Evolutionary conservation across 768 basidiomycete genomes (phyloP), one percentile per base, ranked within the genome.

Genomic region (Tulasnella sp.): DNA sequence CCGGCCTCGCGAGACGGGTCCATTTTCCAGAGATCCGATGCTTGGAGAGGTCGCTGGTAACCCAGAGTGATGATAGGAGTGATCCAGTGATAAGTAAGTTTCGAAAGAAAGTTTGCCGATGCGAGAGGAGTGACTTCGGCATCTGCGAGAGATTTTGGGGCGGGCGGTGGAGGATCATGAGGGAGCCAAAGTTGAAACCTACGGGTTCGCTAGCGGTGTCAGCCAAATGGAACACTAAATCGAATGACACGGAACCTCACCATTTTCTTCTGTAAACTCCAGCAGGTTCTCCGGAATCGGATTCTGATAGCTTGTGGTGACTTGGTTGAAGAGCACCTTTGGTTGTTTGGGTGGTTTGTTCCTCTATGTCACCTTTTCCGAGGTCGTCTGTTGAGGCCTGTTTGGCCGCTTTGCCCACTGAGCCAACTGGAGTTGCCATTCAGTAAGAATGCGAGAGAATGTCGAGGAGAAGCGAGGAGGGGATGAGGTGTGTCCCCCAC

Each of bases 11-110:
- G 83, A 4, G 82, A 76, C 3, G 81, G 77, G 71, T 86, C 85
- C 74, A 92, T 80, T 77, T 86, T 86, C 89, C 89, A 91, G 14
- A 92, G 79, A 79, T 93, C 91, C 1, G 88, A 86, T 0, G 88
- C 88, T 76, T 90, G 89, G n/a, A 93, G 81, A 0, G 89, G 88
- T 36, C 91, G 83, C 76, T 90, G 88, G 76, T 88, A 91, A 0
- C 90, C 90, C 44, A 88, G 80, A 11, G 82, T 80, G 86, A 87
- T 75, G 32, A 82, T 77, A 1, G 81, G 80, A 3, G 80, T 79
- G n/a, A 91, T 86, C 87, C 89, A 91, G 41, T 83, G 77, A 77
- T 86, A 91, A 0, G 88, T 88, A 44, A 91, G 79, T 37, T 85
- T 79, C 17, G 87, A 86, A 62, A 90, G 77, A 26, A 88, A 77